Evolutionary conservation across 2,329 filamentous ascomycete genomes (phyloP).

Genomic region (Epichloe uncinata): DNA sequence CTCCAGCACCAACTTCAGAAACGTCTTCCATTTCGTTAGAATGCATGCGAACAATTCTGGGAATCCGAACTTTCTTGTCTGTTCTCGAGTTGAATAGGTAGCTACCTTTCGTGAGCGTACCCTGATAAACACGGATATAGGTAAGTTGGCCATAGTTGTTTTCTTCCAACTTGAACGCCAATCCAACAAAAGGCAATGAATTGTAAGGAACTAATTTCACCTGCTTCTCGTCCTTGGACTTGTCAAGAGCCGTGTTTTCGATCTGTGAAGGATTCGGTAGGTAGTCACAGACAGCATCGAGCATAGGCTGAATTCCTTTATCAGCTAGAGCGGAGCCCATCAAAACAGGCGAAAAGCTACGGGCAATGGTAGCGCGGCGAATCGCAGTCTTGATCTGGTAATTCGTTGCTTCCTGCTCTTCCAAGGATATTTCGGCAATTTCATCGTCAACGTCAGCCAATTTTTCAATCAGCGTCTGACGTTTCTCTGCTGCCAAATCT

Average conservation of each 20-base stretch:
- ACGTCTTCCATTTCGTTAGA: constrained; percentile 99
- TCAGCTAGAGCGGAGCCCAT: constrained; percentile 95
- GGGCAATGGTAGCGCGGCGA: constrained; percentile 71
- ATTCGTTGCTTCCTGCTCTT: constrained; percentile 66
- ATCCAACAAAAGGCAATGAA: constrained; percentile 80
- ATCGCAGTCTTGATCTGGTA: constrained; percentile 87
- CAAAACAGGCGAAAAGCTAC: constrained; percentile 88
- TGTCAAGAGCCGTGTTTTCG: constrained; percentile 79
- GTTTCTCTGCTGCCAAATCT: constrained; percentile 67
- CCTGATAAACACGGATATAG: constrained; percentile 97
- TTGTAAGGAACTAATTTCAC: constrained; percentile 91
- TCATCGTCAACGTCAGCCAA: constrained; percentile 96
- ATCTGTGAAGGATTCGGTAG: constrained; percentile 86
- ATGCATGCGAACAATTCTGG: constrained; percentile 97
- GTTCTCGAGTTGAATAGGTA: constrained; percentile 89
- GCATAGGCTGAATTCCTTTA: constrained; percentile 90
- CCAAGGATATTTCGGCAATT: constrained; percentile 88
- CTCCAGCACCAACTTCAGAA: constrained; percentile 79
- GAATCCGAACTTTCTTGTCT: constrained; percentile 92
- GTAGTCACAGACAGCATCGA: constrained; percentile 93
- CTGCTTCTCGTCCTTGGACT: constrained; percentile 59
- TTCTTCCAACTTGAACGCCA: constrained; percentile 98
- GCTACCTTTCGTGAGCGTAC: constrained; percentile 72
- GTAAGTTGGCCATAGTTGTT: constrained; percentile 97
- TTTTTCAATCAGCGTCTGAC: constrained; percentile 79